Percentiles rank a stretch among this genome's conserved stretches.
These are phyloP conservation scores for apple (Malus domestica) DNA, from an alignment of 306 rosid genomes.

Conservation along the genomic window ASM211411v1 NC_041804.1:2593001-2593500, in stretches of 20 bases:
- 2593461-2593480: slow-evolving; percentile 49
- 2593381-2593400: slow-evolving; percentile 17
- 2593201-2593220: too few relatives aligned
- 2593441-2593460: slow-evolving; percentile 42
- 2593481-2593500: slow-evolving; percentile 44
- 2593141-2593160: neutral
- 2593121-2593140: too few relatives aligned
- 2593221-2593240: too few relatives aligned
- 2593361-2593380: too few relatives aligned
- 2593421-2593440: slow-evolving; percentile 22
- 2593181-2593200: too few relatives aligned
- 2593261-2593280: too few relatives aligned
- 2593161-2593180: too few relatives aligned
- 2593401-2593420: slow-evolving; percentile 46
- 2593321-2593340: too few relatives aligned
- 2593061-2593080: neutral
- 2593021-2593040: neutral
- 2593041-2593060: neutral
- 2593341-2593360: too few relatives aligned
- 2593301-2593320: neutral
- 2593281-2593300: too few relatives aligned
- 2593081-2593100: neutral
- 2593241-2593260: too few relatives aligned
- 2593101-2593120: neutral
- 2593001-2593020: too few relatives aligned